Percentiles rank a stretch among this genome's conserved stretches.
These are phyloP conservation scores for Penicillium vulpinum DNA, from an alignment of 2,329 filamentous ascomycete genomes.

Conservation along the genomic window DNA sequence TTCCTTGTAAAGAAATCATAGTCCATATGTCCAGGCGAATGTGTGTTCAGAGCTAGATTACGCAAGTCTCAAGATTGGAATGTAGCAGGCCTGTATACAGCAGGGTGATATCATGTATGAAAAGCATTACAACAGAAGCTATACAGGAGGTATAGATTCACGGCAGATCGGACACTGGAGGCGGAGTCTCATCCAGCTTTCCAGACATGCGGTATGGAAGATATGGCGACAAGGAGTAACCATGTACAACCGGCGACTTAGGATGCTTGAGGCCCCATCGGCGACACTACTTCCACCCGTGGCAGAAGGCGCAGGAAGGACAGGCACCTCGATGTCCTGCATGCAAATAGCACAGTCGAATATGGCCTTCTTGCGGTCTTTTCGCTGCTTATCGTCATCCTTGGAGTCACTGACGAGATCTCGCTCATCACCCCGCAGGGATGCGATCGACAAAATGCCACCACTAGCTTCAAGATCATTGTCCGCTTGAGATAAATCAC, in stretches of 20 bases:
- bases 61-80: neutral
- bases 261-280: slow-evolving; percentile 59
- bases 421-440: slow-evolving; percentile 53
- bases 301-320: slow-evolving; percentile 58
- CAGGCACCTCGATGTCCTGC: slow-evolving; percentile 84
- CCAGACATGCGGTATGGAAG: slow-evolving; percentile 87
- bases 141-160: slow-evolving; percentile 83
- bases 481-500: slow-evolving; percentile 54
- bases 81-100: slow-evolving; percentile 2
- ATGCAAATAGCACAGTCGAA: slow-evolving; percentile 97
- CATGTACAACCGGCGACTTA: slow-evolving; percentile 87
- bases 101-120: slow-evolving; percentile 1
- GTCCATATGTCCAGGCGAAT: neutral
- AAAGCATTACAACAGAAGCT: slow-evolving; percentile 19
- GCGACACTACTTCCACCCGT: slow-evolving; percentile 49
- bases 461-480: slow-evolving; percentile 78
- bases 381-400: slow-evolving; percentile 45
- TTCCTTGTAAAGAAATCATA: neutral
- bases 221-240: slow-evolving; percentile 95
- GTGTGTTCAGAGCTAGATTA: neutral
- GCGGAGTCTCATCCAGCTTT: slow-evolving; percentile 93
- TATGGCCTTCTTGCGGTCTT: slow-evolving; percentile 56
- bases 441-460: slow-evolving; percentile 72
- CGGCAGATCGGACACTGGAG: slow-evolving; percentile 94
- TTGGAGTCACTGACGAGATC: slow-evolving; percentile 40